Percentiles rank a stretch among this genome's conserved stretches.
Evolutionary conservation across 352 stramenopile genomes (phyloP).

Genomic region (Pythium aquatile): DNA sequence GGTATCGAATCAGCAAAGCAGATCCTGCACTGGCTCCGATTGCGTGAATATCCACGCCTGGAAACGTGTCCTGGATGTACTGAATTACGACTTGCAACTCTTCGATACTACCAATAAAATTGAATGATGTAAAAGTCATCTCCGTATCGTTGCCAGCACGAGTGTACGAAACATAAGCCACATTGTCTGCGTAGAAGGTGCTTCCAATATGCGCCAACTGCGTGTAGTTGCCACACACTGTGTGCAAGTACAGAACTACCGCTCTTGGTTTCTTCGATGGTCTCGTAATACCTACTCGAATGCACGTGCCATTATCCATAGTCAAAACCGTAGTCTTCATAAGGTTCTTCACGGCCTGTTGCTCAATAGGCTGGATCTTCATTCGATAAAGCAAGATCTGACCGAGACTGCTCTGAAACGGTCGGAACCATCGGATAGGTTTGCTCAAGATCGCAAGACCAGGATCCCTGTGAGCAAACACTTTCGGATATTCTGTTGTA

Average conservation of each 20-base stretch:
- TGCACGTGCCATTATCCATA: not conserved
- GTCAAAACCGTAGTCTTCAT: not conserved
- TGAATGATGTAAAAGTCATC: not conserved
- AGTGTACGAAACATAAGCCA: constrained; percentile 1
- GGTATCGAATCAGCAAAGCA: not conserved
- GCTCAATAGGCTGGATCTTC: not conserved
- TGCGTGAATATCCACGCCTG: constrained; percentile 1
- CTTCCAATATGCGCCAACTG: not conserved
- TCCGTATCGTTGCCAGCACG: not conserved
- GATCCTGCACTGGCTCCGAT: constrained; percentile 5
- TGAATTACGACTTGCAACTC: not conserved
- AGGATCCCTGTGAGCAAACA: not conserved
- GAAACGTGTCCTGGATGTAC: not conserved
- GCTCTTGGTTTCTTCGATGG: not conserved
- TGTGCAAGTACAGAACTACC: constrained; percentile 2
- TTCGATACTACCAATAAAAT: not conserved
- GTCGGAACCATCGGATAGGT: constrained; percentile 1
- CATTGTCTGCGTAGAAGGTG: not conserved
- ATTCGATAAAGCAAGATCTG: constrained; percentile 1
- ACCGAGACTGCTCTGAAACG: not conserved
- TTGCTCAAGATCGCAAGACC: not conserved
- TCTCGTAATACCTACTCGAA: not conserved
- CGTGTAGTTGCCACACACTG: constrained; percentile 4
- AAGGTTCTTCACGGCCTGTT: not conserved
- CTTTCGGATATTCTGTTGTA: not conserved